Base-by-base conservation (phyloP, 2,329 filamentous ascomycete species). In the Tolypocladium amazonense region DNA sequence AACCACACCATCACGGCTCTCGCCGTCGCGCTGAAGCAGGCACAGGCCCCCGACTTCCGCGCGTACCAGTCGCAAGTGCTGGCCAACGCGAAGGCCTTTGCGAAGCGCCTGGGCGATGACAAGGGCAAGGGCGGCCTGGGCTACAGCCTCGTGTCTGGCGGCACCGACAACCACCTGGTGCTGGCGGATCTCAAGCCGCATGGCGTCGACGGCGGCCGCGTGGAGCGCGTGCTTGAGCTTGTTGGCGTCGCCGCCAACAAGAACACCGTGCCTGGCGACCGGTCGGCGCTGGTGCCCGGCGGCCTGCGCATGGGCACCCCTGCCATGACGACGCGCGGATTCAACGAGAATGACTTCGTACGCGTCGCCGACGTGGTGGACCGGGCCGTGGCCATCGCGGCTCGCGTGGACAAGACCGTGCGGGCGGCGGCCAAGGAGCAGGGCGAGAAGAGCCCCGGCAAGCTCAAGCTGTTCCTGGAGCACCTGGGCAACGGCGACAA, bases 1-100 rank as follows among this genome's bases (percentile, higher is more conserved):
- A 99, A 99, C 80, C 94, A 99, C 81, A 99, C 94, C 67, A 99
- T 99, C 74, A 95, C 94, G 41, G 94, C 94, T 53, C 82, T 99
- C 35, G 87, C 94, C 25, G 94, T 99, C 56, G 94, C 94, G 15
- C 82, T 99, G 61, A 95, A 96, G 79, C 94, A 99, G 77, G 91
- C 91, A 3, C 90, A 92, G 72, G 86, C 86, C 7, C 85, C 88
- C 56, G 92, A 96, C 71, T 99, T 99, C 81, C 89, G 88, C 73
- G 82, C 89, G 59, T 99, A 99, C 78, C 94, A 99, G 77, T 81
- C 90, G 69, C 88, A 90, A 71, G 92, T 97, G 59, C 82, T 97
- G 61, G 83, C 88, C 75, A 99, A 99, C 73, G 89, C 94, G 57
- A 91, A 96, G 76, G 87, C 92, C 4, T 87, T 97, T 55, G 91